phyloP scores from a whole-genome alignment of 768 basidiomycete species.

The Suillus lakei region DNA sequence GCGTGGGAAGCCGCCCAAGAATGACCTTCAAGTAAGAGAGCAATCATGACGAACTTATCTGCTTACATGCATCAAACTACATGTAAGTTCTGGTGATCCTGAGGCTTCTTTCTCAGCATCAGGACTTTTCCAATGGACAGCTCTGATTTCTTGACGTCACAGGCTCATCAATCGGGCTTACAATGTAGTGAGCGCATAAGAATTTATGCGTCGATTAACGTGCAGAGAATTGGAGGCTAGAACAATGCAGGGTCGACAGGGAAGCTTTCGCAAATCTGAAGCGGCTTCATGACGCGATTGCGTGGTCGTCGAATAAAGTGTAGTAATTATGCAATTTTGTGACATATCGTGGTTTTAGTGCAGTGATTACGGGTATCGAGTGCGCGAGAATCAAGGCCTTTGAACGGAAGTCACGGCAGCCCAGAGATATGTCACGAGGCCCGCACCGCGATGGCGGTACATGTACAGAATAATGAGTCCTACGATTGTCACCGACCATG shows the following conservation, averaged over 20 bases:
- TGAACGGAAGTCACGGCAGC: not conserved
- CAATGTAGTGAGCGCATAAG: not conserved
- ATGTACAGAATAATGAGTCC: constrained; percentile 75
- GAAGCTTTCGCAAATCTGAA: not conserved
- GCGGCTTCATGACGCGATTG: not conserved
- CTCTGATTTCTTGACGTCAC: not conserved
- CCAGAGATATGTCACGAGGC: constrained; percentile 36
- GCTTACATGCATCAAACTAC: not conserved
- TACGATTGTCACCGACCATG: constrained; percentile 32
- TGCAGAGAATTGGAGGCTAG: not conserved
- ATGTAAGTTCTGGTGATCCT: not conserved
- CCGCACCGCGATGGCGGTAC: constrained; percentile 65
- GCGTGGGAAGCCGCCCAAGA: not conserved
- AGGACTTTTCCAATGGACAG: not conserved
- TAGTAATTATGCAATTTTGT: constrained; percentile 6
- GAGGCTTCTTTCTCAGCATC: not conserved
- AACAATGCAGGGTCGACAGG: not conserved
- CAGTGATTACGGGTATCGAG: constrained; percentile 23
- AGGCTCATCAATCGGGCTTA: not conserved
- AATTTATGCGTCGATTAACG: not conserved
- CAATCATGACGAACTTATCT: not conserved
- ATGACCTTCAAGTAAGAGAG: not conserved
- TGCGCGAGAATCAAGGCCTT: not conserved
- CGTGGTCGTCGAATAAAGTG: not conserved
- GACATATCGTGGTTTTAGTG: constrained; percentile 11